phyloP scores from a whole-genome alignment of 2,329 filamentous ascomycete species.

The Sporothrix pseudoabietina region DNA sequence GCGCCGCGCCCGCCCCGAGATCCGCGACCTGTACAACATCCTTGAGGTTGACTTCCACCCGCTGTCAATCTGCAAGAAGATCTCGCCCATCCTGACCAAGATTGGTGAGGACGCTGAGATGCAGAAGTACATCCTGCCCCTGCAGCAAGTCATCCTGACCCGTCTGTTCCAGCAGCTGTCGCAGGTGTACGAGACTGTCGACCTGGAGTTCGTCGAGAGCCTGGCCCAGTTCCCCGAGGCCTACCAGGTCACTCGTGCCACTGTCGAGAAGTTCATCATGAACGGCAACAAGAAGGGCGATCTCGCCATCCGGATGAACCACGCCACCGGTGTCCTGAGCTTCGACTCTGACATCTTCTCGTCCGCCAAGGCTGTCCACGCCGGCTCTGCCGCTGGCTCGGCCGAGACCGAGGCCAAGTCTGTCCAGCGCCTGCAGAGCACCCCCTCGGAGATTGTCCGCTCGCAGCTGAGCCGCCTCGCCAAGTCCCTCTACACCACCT shows the following conservation, averaged over 20 bases:
- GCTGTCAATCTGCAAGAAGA: constrained; percentile 98
- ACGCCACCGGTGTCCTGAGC: constrained; percentile 90
- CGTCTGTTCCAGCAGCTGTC: constrained; percentile 98
- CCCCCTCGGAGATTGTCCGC: constrained; percentile 94
- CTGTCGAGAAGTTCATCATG: constrained; percentile 99
- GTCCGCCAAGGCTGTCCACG: constrained; percentile 86
- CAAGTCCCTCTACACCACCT: constrained; percentile 88
- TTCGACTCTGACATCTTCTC: constrained; percentile 99
- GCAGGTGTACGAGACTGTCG: constrained; percentile 97
- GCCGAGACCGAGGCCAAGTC: constrained; percentile 81
- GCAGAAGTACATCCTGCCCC: constrained; percentile 92
- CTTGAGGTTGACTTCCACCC: constrained; percentile 99
- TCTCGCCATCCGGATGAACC: constrained; percentile 91
- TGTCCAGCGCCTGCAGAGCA: constrained; percentile 95
- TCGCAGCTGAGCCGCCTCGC: constrained; percentile 90
- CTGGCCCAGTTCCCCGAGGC: constrained; percentile 95
- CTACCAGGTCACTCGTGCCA: constrained; percentile 86
- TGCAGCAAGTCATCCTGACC: constrained; percentile 98
- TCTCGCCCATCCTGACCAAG: constrained; percentile 90
- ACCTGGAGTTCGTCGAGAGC: constrained; percentile 88
- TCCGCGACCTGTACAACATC: constrained; percentile 96
- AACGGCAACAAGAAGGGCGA: constrained; percentile 99
- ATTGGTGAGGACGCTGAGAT: constrained; percentile 94
- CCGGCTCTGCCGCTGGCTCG: constrained; percentile 80
- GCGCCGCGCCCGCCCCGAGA: constrained; percentile 89